Conservation (phyloP, 2,329 filamentous ascomycete species). For the Nigrospora sphaerica region DNA sequence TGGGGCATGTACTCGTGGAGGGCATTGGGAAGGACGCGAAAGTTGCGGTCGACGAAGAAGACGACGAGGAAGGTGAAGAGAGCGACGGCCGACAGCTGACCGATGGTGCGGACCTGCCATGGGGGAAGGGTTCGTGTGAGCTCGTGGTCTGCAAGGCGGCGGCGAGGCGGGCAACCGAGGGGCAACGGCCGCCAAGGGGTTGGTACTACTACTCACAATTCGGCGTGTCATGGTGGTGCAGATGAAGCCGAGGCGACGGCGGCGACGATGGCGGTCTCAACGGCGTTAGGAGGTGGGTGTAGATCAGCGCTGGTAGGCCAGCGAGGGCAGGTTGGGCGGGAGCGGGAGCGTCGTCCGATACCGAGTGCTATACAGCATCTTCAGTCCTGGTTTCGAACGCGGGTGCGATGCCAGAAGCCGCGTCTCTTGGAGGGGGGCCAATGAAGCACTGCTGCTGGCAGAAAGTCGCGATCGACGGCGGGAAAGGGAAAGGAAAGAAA, state of each 20-base stretch:
- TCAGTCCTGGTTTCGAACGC: not conserved
- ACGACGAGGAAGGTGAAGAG: slow-evolving; percentile 63
- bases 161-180: not conserved
- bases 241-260: not conserved
- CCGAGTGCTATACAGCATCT: slow-evolving; percentile 5
- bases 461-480: no score
- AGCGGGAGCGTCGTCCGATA: slow-evolving; percentile 2
- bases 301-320: no score
- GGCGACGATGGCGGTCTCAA: no score
- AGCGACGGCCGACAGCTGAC: slow-evolving; percentile 65
- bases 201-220: slow-evolving; percentile 16
- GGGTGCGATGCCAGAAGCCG: no score
- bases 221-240: slow-evolving; percentile 20
- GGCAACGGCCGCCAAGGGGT: not conserved
- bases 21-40: slow-evolving; percentile 75
- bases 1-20: slow-evolving; percentile 83
- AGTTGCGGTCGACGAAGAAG: slow-evolving; percentile 81
- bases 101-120: slow-evolving; percentile 55
- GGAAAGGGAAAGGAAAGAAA: no score
- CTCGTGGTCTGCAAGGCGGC: not conserved
- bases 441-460: no score
- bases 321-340: no score
- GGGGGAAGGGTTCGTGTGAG: slow-evolving; percentile 6
- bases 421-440: no score
- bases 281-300: no score